Evolutionary conservation across 2,329 filamentous ascomycete species (phyloP).

Genomic region (Fusarium burgessii): DNA sequence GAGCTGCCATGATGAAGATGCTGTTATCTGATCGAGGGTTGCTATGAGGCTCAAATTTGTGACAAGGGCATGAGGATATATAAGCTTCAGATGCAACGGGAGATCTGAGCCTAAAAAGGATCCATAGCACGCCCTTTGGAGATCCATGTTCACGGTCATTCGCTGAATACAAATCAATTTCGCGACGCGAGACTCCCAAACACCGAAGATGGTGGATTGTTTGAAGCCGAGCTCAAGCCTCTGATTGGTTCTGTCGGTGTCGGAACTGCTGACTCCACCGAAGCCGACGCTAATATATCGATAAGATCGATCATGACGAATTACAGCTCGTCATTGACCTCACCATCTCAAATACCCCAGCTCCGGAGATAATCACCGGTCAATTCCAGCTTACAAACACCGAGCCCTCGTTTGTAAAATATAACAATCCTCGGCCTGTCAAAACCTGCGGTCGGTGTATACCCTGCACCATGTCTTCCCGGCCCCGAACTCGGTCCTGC

Average conservation of each 20-base stretch:
- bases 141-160: background rate
- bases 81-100: background rate
- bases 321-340: background rate
- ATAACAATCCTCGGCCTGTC: background rate
- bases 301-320: background rate
- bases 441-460: background rate
- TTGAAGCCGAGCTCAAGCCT: background rate
- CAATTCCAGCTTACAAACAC: conserved; percentile 1
- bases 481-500: conserved; percentile 49
- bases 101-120: conserved; percentile 3
- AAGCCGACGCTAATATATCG: background rate
- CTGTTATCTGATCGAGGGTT: background rate
- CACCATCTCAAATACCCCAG: conserved; percentile 12
- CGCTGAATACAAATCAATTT: conserved; percentile 3
- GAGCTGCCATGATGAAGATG: conserved; percentile 9
- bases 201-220: background rate
- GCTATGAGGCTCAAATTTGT: conserved; percentile 15
- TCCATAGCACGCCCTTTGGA: background rate
- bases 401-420: conserved; percentile 2
- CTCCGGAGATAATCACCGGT: background rate
- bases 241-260: conserved; percentile 24
- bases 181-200: conserved; percentile 15
- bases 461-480: conserved; percentile 17
- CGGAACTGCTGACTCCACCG: background rate
- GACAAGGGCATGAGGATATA: conserved; percentile 9